phyloP scores from a whole-genome alignment of 768 basidiomycete genomes.

The Tylopilus subfusipes region DNA sequence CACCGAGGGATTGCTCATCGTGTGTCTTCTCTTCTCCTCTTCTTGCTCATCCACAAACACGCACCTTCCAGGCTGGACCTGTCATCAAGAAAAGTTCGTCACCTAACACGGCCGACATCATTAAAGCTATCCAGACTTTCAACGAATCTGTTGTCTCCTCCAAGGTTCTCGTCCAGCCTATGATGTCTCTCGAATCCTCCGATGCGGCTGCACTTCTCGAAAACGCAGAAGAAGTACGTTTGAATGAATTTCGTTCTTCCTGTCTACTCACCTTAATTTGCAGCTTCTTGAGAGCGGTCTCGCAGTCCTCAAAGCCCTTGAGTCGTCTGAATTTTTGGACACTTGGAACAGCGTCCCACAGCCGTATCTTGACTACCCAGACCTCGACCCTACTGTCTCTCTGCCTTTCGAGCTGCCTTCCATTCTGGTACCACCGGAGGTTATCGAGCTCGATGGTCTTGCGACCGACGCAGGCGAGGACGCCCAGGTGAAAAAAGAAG shows the following conservation, averaged over 20 bases:
- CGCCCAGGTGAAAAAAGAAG: slow-evolving; percentile 71
- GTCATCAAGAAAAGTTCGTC: slow-evolving; percentile 59
- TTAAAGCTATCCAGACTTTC: slow-evolving; percentile 68
- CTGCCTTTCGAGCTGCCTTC: slow-evolving; percentile 67
- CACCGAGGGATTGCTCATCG: slow-evolving; percentile 76
- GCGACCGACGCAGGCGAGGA: slow-evolving; percentile 68
- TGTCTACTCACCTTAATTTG: not conserved
- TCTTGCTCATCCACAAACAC: not conserved
- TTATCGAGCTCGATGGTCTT: slow-evolving; percentile 74
- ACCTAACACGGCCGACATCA: slow-evolving; percentile 61
- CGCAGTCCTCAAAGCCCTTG: slow-evolving; percentile 56
- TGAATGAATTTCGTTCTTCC: not conserved
- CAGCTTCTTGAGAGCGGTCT: slow-evolving; percentile 79
- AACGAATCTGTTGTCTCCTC: slow-evolving; percentile 55
- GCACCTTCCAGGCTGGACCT: slow-evolving; percentile 54
- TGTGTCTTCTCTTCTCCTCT: slow-evolving; percentile 26
- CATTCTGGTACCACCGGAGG: slow-evolving; percentile 84
- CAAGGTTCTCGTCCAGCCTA: slow-evolving; percentile 66
- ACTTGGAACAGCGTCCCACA: slow-evolving; percentile 56
- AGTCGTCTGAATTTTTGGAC: slow-evolving; percentile 57
- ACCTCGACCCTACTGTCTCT: slow-evolving; percentile 37
- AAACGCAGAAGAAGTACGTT: slow-evolving; percentile 58
- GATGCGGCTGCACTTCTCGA: slow-evolving; percentile 41
- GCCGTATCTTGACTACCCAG: slow-evolving; percentile 54
- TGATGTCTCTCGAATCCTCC: slow-evolving; percentile 46